Base-by-base conservation (phyloP, 202 grass and related monocot genomes). In the Zizania palustris region DNA sequence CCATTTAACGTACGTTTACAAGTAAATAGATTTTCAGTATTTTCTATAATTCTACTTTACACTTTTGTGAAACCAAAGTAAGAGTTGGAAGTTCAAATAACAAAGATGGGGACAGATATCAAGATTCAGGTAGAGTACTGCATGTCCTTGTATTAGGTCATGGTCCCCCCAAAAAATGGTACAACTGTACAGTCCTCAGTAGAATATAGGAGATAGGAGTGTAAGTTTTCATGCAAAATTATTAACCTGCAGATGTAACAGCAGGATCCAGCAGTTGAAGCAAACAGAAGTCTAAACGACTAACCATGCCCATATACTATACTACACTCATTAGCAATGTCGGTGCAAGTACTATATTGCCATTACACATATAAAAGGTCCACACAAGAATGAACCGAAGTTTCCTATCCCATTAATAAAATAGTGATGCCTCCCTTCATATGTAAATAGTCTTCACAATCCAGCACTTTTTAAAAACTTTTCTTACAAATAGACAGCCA, bases 371-470 rank as follows among this genome's bases (percentile, higher is more conserved):
- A 0, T 55, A 51, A n/a, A 20, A 6, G 7, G 0, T 20, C 6
- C n/a, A 16, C 1, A 15, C 49, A 60, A 63, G 38, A 75, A 45
- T 38, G 58, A 85, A 75, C 48, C 28, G 54, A 67, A 11, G 50
- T 3, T 14, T 21, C 7, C 44, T 33, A 49, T 35, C 11, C 12
- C 12, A 34, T 1, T 49, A 1, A 69, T 6, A 48, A 48, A 71
- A 39, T 60, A 70, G 44, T 10, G 42, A 6, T 38, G 3, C 20
- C 18, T 1, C 3, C 34, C 28, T 28, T 28, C 28, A 28, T 28
- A 28, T 28, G 28, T 28, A 28, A 28, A 28, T 28, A 28, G 28
- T 28, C 28, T 28, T 28, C 28, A 28, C 28, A 28, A 28, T 28
- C 28, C 28, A 28, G 28, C 28, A 28, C 28, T 28, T 28, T 28